These are phyloP conservation scores for Leccinum ochraceum DNA, from an alignment of 768 basidiomycete genomes.

Conservation along the genomic window DNA sequence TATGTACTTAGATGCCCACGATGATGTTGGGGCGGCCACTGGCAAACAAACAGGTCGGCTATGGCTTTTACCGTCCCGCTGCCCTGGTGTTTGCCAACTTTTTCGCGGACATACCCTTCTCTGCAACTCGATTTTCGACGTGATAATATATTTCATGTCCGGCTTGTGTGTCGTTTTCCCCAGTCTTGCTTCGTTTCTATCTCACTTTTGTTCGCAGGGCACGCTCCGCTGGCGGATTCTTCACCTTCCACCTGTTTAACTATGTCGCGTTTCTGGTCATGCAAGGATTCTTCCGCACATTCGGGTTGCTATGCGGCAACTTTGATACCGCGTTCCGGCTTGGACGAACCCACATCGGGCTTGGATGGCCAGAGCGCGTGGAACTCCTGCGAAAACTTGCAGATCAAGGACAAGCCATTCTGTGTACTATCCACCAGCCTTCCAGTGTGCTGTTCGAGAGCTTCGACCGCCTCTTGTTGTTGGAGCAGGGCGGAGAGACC, in stretches of 20 bases:
- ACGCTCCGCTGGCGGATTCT: conserved; percentile 44
- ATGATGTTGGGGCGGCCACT: conserved; percentile 84
- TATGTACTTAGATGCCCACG: conserved; percentile 48
- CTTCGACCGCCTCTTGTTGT: conserved; percentile 71
- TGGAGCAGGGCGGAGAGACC: conserved; percentile 81
- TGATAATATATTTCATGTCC: conserved; percentile 71
- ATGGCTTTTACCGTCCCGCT: conserved; percentile 66
- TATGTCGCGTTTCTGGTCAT: conserved; percentile 68
- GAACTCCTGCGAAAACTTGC: conserved; percentile 80
- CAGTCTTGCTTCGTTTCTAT: conserved; percentile 17
- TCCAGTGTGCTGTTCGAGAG: conserved; percentile 84
- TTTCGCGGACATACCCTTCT: conserved; percentile 69
- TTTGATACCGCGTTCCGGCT: conserved; percentile 53
- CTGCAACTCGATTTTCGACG: conserved; percentile 60
- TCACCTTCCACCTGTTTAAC: conserved; percentile 64
- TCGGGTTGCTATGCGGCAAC: conserved; percentile 57
- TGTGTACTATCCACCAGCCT: conserved; percentile 91
- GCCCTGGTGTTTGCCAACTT: conserved; percentile 68
- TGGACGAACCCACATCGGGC: conserved; percentile 54
- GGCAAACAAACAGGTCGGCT: conserved; percentile 64
- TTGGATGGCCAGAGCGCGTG: conserved; percentile 71
- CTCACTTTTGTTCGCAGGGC: conserved; percentile 20
- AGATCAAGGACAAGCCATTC: conserved; percentile 83
- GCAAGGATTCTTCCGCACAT: conserved; percentile 83
- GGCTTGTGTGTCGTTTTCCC: conserved; percentile 41